Conservation (phyloP, 805 yeast species). For the Clavispora carvajalis region DNA sequence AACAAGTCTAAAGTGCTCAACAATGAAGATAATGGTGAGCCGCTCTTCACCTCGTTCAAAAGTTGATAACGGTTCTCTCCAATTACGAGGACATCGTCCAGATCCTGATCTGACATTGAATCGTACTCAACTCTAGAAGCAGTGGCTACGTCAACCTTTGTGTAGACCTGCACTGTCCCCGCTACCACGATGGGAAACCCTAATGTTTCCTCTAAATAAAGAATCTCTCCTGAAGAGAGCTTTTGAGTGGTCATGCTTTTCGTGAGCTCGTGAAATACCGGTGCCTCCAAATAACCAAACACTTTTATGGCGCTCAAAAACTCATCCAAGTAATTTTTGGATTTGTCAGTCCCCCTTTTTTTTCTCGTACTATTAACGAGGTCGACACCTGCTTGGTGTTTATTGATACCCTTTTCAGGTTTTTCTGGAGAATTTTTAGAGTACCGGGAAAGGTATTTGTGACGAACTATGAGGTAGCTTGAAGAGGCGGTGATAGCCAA, state of each 20-base stretch:
- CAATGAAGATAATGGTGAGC: constrained; percentile 79
- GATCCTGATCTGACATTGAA: constrained; percentile 26
- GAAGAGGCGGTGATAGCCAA: constrained; percentile 25
- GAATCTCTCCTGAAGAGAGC: constrained; percentile 67
- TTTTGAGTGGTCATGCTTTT: constrained; percentile 88
- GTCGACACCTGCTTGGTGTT: constrained; percentile 26
- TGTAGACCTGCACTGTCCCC: constrained; percentile 78
- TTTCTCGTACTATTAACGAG: constrained; percentile 37
- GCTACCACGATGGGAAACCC: constrained; percentile 94
- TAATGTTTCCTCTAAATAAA: constrained; percentile 64
- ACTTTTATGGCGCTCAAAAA: constrained; percentile 87
- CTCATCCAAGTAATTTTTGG: constrained; percentile 76
- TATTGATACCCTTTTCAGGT: constrained; percentile 27
- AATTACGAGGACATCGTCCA: constrained; percentile 41
- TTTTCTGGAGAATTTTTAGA: constrained; percentile 35
- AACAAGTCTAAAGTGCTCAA: constrained; percentile 75
- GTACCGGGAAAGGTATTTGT: constrained; percentile 59
- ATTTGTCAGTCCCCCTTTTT: constrained; percentile 17
- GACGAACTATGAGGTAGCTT: constrained; percentile 49
- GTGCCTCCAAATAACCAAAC: constrained; percentile 86
- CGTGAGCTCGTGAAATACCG: constrained; percentile 89
- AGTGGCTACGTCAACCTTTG: constrained; percentile 36
- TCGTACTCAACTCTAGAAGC: constrained; percentile 11
- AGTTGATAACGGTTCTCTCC: constrained; percentile 65
- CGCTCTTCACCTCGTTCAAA: constrained; percentile 74